phyloP scores from a whole-genome alignment of 2,329 filamentous ascomycete genomes.

The Gremmenia infestans region DNA sequence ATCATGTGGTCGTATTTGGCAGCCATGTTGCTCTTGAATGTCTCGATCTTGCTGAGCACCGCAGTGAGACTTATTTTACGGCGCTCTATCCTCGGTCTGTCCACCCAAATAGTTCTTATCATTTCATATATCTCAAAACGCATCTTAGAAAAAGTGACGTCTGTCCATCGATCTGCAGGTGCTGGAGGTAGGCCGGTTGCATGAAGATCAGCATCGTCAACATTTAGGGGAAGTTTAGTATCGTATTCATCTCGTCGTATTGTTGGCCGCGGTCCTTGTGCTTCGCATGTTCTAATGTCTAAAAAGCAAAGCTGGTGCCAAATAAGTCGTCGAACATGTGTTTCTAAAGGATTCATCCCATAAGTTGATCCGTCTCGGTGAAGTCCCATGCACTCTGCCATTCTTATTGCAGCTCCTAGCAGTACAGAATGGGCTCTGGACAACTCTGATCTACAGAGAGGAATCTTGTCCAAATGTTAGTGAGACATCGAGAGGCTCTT shows the following conservation, averaged over 20 bases:
- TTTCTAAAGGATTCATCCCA: conserved; percentile 61
- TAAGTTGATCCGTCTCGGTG: conserved; percentile 63
- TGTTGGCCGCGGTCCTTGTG: conserved; percentile 64
- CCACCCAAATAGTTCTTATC: conserved; percentile 65
- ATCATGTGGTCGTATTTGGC: conserved; percentile 62
- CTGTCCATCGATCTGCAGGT: conserved; percentile 52
- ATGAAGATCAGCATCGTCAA: conserved; percentile 60
- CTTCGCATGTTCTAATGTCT: conserved; percentile 69
- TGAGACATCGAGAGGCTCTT: neutral
- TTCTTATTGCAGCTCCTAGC: conserved; percentile 64
- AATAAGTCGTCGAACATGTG: conserved; percentile 64
- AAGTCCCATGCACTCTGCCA: conserved; percentile 74
- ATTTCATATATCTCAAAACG: conserved; percentile 71
- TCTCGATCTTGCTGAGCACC: conserved; percentile 63
- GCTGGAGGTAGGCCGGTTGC: conserved; percentile 38
- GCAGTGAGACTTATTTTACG: conserved; percentile 57
- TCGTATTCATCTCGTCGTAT: conserved; percentile 73
- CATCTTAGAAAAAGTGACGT: conserved; percentile 62
- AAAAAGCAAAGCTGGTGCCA: conserved; percentile 78
- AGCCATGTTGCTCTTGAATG: conserved; percentile 59
- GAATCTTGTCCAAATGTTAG: conserved; percentile 46
- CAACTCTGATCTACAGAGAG: conserved; percentile 66
- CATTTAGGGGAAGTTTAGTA: conserved; percentile 66
- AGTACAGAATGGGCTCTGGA: conserved; percentile 70
- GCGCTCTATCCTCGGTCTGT: conserved; percentile 59